Percentiles rank a stretch among this genome's conserved stretches.
Conservation (phyloP, 805 yeast genomes). For the Candida gorgasii region DNA sequence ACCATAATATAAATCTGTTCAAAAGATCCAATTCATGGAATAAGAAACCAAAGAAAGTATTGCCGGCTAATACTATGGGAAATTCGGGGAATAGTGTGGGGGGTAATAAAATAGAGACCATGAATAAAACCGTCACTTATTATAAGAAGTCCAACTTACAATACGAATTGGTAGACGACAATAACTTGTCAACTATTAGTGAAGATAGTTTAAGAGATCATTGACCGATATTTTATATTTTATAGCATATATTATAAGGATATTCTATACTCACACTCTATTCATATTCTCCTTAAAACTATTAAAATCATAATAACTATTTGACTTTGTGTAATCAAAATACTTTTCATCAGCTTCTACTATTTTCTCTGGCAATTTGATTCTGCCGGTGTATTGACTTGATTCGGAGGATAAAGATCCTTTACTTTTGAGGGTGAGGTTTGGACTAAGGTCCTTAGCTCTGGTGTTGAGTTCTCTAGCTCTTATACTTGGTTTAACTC, state of each 20-base stretch:
- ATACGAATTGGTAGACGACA: not conserved
- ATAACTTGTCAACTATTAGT: constrained; percentile 3
- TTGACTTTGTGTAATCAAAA: constrained; percentile 32
- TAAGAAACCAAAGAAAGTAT: constrained; percentile 34
- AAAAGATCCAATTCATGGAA: constrained; percentile 40
- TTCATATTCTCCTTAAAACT: constrained; percentile 24
- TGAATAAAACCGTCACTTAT: constrained; percentile 43
- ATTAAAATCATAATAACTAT: constrained; percentile 34
- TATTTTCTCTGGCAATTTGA: constrained; percentile 11
- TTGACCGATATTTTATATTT: not conserved
- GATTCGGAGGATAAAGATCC: not conserved
- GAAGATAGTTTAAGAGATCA: too few relatives aligned
- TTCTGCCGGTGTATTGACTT: constrained; percentile 19
- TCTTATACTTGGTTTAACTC: constrained; percentile 1
- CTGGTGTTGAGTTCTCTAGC: not conserved
- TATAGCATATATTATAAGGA: constrained; percentile 1
- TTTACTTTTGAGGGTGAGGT: too few relatives aligned
- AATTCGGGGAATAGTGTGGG: not conserved
- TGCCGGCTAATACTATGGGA: constrained; percentile 17
- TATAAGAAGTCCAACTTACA: constrained; percentile 19
- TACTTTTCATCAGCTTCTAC: constrained; percentile 20
- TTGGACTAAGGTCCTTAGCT: not conserved
- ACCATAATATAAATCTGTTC: constrained; percentile 18
- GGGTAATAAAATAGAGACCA: constrained; percentile 37
- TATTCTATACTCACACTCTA: not conserved